Conservation (phyloP, 257 asterid species). For the Solanum medicagineum region DNA sequence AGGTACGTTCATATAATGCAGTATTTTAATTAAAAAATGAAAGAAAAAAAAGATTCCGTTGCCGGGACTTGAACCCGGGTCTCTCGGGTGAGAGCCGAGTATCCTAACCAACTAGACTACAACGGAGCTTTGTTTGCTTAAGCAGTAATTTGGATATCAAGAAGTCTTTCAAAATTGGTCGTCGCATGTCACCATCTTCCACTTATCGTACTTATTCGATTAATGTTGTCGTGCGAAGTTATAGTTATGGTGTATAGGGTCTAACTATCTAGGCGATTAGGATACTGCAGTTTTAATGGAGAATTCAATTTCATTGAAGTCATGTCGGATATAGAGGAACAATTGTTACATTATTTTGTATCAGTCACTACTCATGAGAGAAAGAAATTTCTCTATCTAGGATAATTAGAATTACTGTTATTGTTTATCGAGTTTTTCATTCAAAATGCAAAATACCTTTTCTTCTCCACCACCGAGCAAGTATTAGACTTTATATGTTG, state of each 20-base stretch:
- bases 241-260: no score
- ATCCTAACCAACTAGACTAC: conserved; percentile 99
- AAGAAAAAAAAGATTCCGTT: background rate
- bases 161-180: no score
- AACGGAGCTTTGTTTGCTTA: conserved; percentile 29
- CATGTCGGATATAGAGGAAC: background rate
- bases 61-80: conserved; percentile 52
- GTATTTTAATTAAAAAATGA: background rate
- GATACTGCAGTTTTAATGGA: background rate
- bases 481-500: no score
- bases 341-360: background rate
- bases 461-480: no score
- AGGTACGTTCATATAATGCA: background rate
- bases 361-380: background rate
- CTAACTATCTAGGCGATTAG: no score
- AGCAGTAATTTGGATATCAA: no score
- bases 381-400: background rate
- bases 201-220: accelerated
- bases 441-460: no score
- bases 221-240: background rate
- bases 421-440: accelerated
- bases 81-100: conserved; percentile 99
- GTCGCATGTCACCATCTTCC: background rate
- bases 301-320: background rate
- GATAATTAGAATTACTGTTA: background rate